A percentile compares a stretch with the other conserved stretches of the same genome.
Evolutionary conservation across 2,329 filamentous ascomycete species (phyloP).

Genomic region (Mycogone perniciosa): DNA sequence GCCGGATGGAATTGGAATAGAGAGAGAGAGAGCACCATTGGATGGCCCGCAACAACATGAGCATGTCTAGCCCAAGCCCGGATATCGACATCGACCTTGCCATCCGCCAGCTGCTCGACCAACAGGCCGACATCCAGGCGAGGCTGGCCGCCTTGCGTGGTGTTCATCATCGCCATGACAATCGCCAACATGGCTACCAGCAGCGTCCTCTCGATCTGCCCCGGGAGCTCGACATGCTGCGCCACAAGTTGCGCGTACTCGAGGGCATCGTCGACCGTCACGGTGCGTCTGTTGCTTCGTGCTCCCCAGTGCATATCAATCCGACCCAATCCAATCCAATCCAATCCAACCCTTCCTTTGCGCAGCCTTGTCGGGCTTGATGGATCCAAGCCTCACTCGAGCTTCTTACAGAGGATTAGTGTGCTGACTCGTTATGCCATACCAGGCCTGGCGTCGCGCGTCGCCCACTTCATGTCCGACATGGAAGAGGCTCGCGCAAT

Average conservation of each 20-base stretch:
- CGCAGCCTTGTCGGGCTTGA: not conserved
- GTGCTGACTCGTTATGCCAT: constrained; percentile 12
- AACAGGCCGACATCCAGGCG: constrained; percentile 48
- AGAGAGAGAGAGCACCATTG: too few species aligned
- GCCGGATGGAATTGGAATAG: too few species aligned
- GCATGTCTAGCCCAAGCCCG: constrained; percentile 2
- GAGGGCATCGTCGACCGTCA: constrained; percentile 42
- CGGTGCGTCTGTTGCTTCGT: constrained; percentile 32
- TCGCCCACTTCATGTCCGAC: constrained; percentile 43
- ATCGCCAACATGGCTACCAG: constrained; percentile 26
- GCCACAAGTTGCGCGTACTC: constrained; percentile 47
- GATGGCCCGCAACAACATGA: not conserved
- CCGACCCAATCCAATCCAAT: not conserved
- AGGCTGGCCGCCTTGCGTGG: constrained; percentile 43
- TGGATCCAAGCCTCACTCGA: not conserved
- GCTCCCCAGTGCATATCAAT: not conserved
- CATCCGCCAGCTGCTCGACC: constrained; percentile 38
- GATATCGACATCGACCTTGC: constrained; percentile 8
- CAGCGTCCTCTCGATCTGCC: constrained; percentile 33
- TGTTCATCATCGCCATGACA: constrained; percentile 36
- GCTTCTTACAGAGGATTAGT: not conserved
- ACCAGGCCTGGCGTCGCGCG: constrained; percentile 23
- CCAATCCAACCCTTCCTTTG: not conserved
- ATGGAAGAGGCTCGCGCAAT: constrained; percentile 51
- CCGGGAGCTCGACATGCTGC: constrained; percentile 49